Conservation (phyloP, 495 filamentous ascomycete genomes). For the Tuber magnatum region DNA sequence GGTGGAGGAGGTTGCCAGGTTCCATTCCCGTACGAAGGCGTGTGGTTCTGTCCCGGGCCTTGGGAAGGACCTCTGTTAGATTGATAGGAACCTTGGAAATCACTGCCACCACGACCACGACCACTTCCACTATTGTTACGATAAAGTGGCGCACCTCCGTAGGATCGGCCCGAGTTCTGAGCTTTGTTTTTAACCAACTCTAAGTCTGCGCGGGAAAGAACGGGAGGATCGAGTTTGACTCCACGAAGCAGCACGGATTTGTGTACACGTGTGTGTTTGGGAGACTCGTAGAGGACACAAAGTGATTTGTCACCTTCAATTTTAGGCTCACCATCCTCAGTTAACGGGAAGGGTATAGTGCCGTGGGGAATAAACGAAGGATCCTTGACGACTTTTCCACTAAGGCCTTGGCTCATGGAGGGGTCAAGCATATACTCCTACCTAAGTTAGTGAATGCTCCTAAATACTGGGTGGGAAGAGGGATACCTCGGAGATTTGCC, state of each 20-base stretch:
- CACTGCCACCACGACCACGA: slow-evolving; percentile 36
- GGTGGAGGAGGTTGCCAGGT: slow-evolving; percentile 34
- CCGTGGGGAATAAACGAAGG: slow-evolving; percentile 69
- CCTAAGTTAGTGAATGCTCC: not conserved
- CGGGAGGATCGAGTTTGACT: slow-evolving; percentile 60
- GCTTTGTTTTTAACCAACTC: slow-evolving; percentile 57
- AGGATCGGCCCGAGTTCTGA: slow-evolving; percentile 53
- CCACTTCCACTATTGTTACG: slow-evolving; percentile 45
- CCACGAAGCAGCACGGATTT: slow-evolving; percentile 93
- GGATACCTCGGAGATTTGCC: slow-evolving; percentile 52
- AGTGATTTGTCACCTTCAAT: slow-evolving; percentile 77
- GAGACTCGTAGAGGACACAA: slow-evolving; percentile 80
- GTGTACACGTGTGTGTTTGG: slow-evolving; percentile 60
- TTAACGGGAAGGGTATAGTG: slow-evolving; percentile 59
- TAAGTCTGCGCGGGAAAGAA: slow-evolving; percentile 66
- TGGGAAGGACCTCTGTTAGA: not conserved
- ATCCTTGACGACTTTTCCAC: slow-evolving; percentile 74
- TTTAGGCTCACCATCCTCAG: slow-evolving; percentile 60
- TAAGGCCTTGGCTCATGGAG: slow-evolving; percentile 63
- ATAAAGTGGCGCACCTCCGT: slow-evolving; percentile 56
- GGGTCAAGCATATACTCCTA: slow-evolving; percentile 62
- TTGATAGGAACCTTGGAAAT: slow-evolving; percentile 5
- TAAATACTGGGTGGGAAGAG: not conserved
- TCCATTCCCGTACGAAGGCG: slow-evolving; percentile 27
- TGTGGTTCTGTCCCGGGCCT: not conserved